Conservation (phyloP, 1,139 yeast species). For the Sugiyamaella sp. region DNA sequence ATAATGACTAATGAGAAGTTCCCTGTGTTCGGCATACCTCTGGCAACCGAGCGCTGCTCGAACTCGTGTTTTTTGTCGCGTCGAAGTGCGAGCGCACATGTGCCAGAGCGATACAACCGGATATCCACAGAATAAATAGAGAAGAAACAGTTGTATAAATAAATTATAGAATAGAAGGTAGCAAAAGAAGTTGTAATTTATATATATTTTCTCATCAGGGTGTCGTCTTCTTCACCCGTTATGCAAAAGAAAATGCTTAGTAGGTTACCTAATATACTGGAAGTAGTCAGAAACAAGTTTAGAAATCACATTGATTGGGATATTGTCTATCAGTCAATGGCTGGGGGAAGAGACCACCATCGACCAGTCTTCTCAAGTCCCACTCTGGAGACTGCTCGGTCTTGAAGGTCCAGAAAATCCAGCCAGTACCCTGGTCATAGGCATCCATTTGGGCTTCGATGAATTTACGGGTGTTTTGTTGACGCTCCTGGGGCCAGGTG, state of each 20-base stretch:
- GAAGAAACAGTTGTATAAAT: neutral
- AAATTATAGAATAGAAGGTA: neutral
- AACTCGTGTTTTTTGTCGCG: no score
- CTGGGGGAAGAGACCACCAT: slow-evolving; percentile 71
- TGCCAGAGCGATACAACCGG: no score
- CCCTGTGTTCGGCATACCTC: neutral
- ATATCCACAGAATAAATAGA: neutral
- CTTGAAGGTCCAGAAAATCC: slow-evolving; percentile 90
- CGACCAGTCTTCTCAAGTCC: slow-evolving; percentile 68
- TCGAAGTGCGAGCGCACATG: no score
- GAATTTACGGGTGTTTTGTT: slow-evolving; percentile 62
- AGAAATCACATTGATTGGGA: slow-evolving; percentile 65
- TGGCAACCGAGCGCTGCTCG: slow-evolving; percentile 4
- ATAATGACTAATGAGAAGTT: slow-evolving; percentile 2
- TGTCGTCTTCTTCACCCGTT: slow-evolving; percentile 1
- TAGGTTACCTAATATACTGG: slow-evolving; percentile 1
- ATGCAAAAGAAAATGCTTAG: slow-evolving; percentile 2
- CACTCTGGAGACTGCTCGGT: slow-evolving; percentile 85
- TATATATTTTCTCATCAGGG: neutral
- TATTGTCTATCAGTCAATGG: slow-evolving; percentile 68
- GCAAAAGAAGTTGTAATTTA: slow-evolving; percentile 3
- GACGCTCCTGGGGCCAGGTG: slow-evolving; percentile 64
- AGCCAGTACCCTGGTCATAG: slow-evolving; percentile 71
- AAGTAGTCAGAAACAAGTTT: slow-evolving; percentile 16
- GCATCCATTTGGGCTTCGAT: slow-evolving; percentile 92